Conservation (phyloP, 495 filamentous ascomycete genomes). For the Talaromyces wortmannii region DNA sequence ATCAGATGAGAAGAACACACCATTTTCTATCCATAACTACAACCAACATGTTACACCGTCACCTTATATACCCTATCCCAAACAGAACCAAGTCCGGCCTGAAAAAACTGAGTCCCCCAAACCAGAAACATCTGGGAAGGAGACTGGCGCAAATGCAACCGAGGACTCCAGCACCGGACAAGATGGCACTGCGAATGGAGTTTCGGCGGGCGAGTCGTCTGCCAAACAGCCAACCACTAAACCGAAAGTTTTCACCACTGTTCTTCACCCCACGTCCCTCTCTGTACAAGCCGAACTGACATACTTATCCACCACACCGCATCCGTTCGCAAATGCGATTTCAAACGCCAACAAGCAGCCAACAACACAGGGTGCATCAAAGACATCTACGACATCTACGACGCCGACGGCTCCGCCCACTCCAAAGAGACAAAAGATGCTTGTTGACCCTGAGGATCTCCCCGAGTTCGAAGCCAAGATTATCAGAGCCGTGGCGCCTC, state of each 20-base stretch:
- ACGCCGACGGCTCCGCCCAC: constrained; percentile 47
- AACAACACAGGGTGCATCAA: constrained; percentile 32
- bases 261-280: constrained; percentile 77
- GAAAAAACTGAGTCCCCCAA: constrained; percentile 19
- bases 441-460: constrained; percentile 66
- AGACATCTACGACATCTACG: constrained; percentile 43
- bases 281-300: constrained; percentile 67
- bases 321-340: constrained; percentile 28
- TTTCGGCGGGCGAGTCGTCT: constrained; percentile 12
- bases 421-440: constrained; percentile 70
- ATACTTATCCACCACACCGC: constrained; percentile 67
- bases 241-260: constrained; percentile 64
- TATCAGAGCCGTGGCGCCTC: constrained; percentile 59
- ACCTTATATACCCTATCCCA: constrained; percentile 73
- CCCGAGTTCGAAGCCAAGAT: constrained; percentile 66
- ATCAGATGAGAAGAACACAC: constrained; percentile 55
- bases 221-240: constrained; percentile 44
- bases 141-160: constrained; percentile 9
- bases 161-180: constrained; percentile 21
- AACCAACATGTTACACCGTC: constrained; percentile 84
- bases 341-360: constrained; percentile 26
- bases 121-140: constrained; percentile 18
- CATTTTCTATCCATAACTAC: constrained; percentile 87
- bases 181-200: background rate
- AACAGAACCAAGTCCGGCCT: constrained; percentile 42